Evolutionary conservation across 2,329 filamentous ascomycete genomes (phyloP), one percentile per base, ranked within the genome.

Genomic region (Colletotrichum sp.): DNA sequence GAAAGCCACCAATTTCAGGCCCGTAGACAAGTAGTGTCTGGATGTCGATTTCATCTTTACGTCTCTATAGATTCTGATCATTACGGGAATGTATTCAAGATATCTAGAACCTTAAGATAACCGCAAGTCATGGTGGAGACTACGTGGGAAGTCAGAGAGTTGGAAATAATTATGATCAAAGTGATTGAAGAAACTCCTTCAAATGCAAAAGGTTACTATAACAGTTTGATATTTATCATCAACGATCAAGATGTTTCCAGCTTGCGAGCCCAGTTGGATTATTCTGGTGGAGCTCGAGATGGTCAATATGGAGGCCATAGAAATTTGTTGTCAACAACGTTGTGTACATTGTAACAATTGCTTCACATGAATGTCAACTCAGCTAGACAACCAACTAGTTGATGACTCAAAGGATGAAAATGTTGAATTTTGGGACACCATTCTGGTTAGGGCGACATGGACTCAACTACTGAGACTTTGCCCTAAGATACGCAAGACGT

Each of bases 141-240:
- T 44, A 44, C 8, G 16, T 18, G 16, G 16, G 8, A 44, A 44
- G 8, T n/a, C 5, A 44, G 36, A 10, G 5, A 10, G 5, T 44
- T 44, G 15, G 4, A 16, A 36, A 36, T 1, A 36, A 16, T 36
- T 8, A 8, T 36, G 34, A 8, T 36, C 7, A 36, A 1, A 36
- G 34, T 36, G 34, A 36, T 16, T 16, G 6, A 36, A 36, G 34
- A 36, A 16, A 36, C 1, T 15, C 6, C 13, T 36, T 36, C 13
- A 36, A 4, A 36, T 36, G 4, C 13, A 0, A 0, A 5, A 36
- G 16, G 6, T 44, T 1, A 44, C 16, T 44, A 44, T n/a, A n/a
- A n/a, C 2, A 0, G 8, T 10, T 44, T 44, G 16, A 9, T 10
- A 0, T 0, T 44, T n/a, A 6, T n/a, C 39, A 44, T 44, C 5